Evolutionary conservation across 331 rosid genomes (phyloP), one percentile per base, ranked within the genome.

Genomic region (Quercus phellos): DNA sequence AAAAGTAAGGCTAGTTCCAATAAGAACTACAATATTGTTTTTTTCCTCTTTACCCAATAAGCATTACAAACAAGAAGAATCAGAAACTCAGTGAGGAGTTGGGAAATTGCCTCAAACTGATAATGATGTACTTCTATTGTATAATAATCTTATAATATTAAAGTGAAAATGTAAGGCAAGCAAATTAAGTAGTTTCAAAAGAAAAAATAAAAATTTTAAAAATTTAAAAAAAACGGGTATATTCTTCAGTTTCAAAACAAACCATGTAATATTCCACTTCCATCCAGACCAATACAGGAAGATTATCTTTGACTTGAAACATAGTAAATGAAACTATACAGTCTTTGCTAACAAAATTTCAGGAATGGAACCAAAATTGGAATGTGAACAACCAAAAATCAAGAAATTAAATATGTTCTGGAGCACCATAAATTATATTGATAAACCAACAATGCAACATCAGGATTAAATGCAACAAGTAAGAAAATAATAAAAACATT

Each of bases 401-500:
- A 61, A 61, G 17, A 27, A 61, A 13, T 27, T 27, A 17, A 32
- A 16, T n/a, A 61, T 27, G 11, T 61, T 63, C 42, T 3, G 34
- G 18, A 35, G 53, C 54, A 68, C 73, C 24, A 14, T 5, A 38
- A n/a, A 29, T 63, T 38, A 42, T 3, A 21, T 22, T 12, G 12
- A 46, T 22, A 70, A 32, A 11, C 3, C 11, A 29, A 30, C 12
- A 16, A 64, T 17, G 21, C 32, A 29, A 64, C 22, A 58, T 71
- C 35, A 55, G 3, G 26, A 34, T 13, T 24, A 17, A 70, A 68
- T 24, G 51, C 69, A 27, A 24, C 0, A 11, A 61, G 17, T 13
- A 21, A 21, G 30, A 35, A 70, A 46, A 3, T 46, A 55, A 51
- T 54, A 53, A 78, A 60, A 68, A 81, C 80, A 67, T 73, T 66